Conservation (phyloP, 2,329 filamentous ascomycete species). For the Fusarium lateritium region DNA sequence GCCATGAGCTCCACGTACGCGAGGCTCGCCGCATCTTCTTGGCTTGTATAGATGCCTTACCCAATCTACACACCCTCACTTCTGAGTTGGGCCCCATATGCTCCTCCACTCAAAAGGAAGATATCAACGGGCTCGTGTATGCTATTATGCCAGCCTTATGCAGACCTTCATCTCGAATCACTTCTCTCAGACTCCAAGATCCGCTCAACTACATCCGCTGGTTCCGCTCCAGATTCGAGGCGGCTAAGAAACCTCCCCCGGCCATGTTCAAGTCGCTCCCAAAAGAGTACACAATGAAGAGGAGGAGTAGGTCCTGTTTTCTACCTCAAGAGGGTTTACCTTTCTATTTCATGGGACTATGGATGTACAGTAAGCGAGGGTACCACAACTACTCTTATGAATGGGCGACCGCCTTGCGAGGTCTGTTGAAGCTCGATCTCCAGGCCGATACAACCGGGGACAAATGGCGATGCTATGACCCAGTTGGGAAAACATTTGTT, state of each 20-base stretch:
- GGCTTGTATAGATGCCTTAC: background rate
- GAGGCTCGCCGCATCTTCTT: background rate
- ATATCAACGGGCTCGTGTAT: background rate
- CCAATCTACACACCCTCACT: constrained; percentile 3
- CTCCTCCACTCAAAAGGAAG: background rate
- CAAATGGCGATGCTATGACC: background rate
- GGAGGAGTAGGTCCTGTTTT: background rate
- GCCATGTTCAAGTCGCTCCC: background rate
- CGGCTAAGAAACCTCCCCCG: background rate
- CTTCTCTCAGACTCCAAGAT: constrained; percentile 1
- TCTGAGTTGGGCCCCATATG: background rate
- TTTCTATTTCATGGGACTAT: too few relatives aligned
- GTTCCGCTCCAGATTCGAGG: background rate
- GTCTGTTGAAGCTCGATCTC: constrained; percentile 6
- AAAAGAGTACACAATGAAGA: too few relatives aligned
- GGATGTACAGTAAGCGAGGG: too few relatives aligned
- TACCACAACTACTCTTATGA: background rate
- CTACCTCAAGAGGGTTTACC: too few relatives aligned
- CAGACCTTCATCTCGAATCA: background rate
- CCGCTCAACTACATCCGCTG: constrained; percentile 1
- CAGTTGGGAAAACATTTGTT: background rate
- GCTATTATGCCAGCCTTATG: background rate
- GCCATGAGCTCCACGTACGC: background rate
- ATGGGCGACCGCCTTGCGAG: constrained; percentile 4
- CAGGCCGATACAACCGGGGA: background rate